A percentile compares a stretch with the other conserved stretches of the same genome.
Evolutionary conservation across 1,284 basidiomycete species (phyloP).

Genomic region (Abortiporus biennis): DNA sequence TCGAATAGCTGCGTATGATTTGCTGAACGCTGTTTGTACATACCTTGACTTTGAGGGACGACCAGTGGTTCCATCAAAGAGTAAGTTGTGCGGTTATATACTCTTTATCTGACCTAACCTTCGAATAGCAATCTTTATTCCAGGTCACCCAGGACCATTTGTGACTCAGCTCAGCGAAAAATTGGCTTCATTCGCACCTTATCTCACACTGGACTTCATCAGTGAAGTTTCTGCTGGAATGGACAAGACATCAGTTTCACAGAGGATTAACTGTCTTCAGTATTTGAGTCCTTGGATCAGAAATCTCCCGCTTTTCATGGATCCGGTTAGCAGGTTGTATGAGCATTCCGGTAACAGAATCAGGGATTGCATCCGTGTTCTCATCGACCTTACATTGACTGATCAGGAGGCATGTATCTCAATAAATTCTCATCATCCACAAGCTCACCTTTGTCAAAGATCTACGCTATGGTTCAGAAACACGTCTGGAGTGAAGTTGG

Average conservation of each 20-base stretch:
- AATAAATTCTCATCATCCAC: not conserved
- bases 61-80: slow-evolving; percentile 60
- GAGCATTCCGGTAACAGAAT: slow-evolving; percentile 69
- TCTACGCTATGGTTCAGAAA: slow-evolving; percentile 62
- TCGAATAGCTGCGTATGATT: slow-evolving; percentile 71
- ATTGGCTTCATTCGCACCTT: slow-evolving; percentile 67
- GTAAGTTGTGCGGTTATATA: slow-evolving; percentile 32
- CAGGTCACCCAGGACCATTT: slow-evolving; percentile 65
- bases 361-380: slow-evolving; percentile 69
- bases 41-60: slow-evolving; percentile 75
- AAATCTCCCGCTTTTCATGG: slow-evolving; percentile 69
- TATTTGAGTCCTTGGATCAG: slow-evolving; percentile 86
- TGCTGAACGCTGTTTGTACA: slow-evolving; percentile 71
- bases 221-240: slow-evolving; percentile 72
- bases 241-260: slow-evolving; percentile 43
- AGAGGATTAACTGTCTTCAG: slow-evolving; percentile 67
- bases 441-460: slow-evolving; percentile 32
- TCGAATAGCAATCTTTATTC: slow-evolving; percentile 59
- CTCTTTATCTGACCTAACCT: slow-evolving; percentile 8
- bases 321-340: slow-evolving; percentile 57
- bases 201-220: slow-evolving; percentile 82
- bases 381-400: slow-evolving; percentile 70
- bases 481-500: slow-evolving; percentile 74
- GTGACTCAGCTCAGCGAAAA: slow-evolving; percentile 64
- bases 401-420: slow-evolving; percentile 53